phyloP scores from a whole-genome alignment of 2,329 filamentous ascomycete species.

The Salinomyces thailandicus region DNA sequence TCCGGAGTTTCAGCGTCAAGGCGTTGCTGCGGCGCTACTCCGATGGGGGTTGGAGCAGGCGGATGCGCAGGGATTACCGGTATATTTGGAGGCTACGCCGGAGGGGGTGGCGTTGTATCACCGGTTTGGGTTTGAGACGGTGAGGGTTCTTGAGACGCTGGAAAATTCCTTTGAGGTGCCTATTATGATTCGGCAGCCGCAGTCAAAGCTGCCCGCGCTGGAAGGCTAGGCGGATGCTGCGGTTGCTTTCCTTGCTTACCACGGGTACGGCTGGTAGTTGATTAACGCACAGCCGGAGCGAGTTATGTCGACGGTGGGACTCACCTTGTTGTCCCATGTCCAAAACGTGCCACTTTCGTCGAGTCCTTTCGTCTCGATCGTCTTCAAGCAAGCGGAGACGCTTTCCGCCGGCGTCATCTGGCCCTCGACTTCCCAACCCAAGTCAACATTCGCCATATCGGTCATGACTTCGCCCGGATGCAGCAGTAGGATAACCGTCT shows the following conservation, averaged over 20 bases:
- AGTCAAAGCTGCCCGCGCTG: neutral
- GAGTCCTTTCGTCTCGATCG: slow-evolving; percentile 40
- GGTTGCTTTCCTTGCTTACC: too few species aligned
- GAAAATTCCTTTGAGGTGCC: neutral
- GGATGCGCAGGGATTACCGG: slow-evolving; percentile 10
- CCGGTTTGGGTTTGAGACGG: slow-evolving; percentile 7
- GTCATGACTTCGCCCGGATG: slow-evolving; percentile 49
- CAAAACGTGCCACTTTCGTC: slow-evolving; percentile 46
- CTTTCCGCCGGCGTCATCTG: slow-evolving; percentile 42
- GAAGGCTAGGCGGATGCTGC: neutral
- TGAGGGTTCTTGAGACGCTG: neutral
- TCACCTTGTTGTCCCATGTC: slow-evolving; percentile 45
- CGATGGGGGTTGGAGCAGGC: slow-evolving; percentile 11
- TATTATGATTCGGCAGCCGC: slow-evolving; percentile 4
- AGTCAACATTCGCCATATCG: slow-evolving; percentile 44
- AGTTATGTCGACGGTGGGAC: too few species aligned
- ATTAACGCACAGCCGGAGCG: too few species aligned
- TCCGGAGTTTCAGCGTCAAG: slow-evolving; percentile 13
- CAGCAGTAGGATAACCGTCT: slow-evolving; percentile 43
- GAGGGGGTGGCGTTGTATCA: slow-evolving; percentile 12
- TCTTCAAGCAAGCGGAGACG: slow-evolving; percentile 40
- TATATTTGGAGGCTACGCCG: slow-evolving; percentile 13
- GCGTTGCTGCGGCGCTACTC: slow-evolving; percentile 13
- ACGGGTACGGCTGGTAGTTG: slow-evolving; percentile 18
- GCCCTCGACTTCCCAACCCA: slow-evolving; percentile 44